These are phyloP conservation scores for Psilocybe azurescens DNA, from an alignment of 768 basidiomycete genomes.

Conservation along the genomic window DNA sequence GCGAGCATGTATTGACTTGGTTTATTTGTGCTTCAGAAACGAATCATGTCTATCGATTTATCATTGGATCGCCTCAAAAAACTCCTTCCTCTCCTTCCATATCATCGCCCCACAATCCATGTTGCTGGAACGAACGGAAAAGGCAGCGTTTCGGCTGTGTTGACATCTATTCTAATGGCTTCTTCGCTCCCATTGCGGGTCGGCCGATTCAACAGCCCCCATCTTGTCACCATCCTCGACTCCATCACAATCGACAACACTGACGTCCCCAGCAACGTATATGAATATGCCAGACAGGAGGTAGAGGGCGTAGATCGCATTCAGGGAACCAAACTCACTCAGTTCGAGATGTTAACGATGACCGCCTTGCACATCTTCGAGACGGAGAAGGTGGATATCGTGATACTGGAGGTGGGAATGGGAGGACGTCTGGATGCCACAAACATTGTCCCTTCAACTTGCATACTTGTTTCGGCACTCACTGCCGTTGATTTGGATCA, in stretches of 20 bases:
- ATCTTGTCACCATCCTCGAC: constrained; percentile 80
- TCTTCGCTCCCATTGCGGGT: constrained; percentile 61
- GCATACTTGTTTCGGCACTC: constrained; percentile 78
- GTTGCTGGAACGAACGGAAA: constrained; percentile 98
- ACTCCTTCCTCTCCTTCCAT: constrained; percentile 59
- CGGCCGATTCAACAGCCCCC: constrained; percentile 93
- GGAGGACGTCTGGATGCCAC: constrained; percentile 94
- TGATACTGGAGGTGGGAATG: constrained; percentile 95
- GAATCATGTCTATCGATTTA: constrained; percentile 70
- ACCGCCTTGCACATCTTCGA: constrained; percentile 84
- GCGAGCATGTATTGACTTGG: too few species aligned
- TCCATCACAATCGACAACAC: constrained; percentile 70
- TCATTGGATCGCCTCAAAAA: constrained; percentile 60
- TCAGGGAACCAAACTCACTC: constrained; percentile 55
- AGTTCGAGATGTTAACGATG: constrained; percentile 87
- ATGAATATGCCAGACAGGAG: constrained; percentile 45
- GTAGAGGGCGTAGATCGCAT: constrained; percentile 56
- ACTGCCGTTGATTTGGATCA: constrained; percentile 94
- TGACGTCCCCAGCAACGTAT: constrained; percentile 52
- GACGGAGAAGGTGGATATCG: constrained; percentile 60
- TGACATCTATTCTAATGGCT: constrained; percentile 74
- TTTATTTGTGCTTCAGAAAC: background rate
- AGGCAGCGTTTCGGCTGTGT: constrained; percentile 86
- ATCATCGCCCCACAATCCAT: constrained; percentile 84
- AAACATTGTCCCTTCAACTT: constrained; percentile 80